Base-by-base conservation (phyloP, 257 asterid genomes). In the Datura wrightii region DNA sequence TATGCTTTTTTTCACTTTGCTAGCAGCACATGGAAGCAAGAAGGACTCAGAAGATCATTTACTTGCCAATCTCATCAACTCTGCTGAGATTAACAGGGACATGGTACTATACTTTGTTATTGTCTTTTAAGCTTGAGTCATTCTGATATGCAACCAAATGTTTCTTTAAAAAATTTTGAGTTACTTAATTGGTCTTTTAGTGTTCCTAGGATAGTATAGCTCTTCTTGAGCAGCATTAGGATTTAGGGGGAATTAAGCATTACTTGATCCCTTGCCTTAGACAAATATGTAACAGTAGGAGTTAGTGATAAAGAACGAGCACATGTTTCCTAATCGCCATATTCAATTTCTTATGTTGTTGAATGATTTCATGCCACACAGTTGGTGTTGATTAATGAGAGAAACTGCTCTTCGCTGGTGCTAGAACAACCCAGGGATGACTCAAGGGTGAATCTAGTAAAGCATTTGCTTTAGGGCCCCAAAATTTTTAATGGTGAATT, bases 51-150 rank as follows among this genome's bases (percentile, higher is more conserved):
- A 87, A 56, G 90, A 93, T 15, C 82, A 90, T 80, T 86, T 91
- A 69, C 85, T 92, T 82, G 85, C 60, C 37, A 84, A 88, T 87
- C 86, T 91, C 63, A 65, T 90, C 53, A 86, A 88, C 66, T 89
- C 90, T 10, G 89, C 91, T 85, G 84, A 90, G 88, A 86, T 88
- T 24, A 91, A 91, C 79, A 89, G 86, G 83, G 92, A 91, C 70
- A 85, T 86, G 97, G 97, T 94, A 91, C 79, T 56, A 8, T 48
- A 66, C 58, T 89, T 8, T 79, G n/a, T 84, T 54, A 13, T 86
- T 59, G 19, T 82, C 58, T 71, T 66, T 70, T 56, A 11, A 71
- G 11, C 59, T 74, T 19, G 41, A 24, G 41, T 4, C 41, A 31
- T 4, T 62, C 70, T 31, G 14, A 6, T 58, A 58, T 58, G 65